Evolutionary conservation across 345 rosid species (phyloP).

Genomic region (Carallia brachiata): DNA sequence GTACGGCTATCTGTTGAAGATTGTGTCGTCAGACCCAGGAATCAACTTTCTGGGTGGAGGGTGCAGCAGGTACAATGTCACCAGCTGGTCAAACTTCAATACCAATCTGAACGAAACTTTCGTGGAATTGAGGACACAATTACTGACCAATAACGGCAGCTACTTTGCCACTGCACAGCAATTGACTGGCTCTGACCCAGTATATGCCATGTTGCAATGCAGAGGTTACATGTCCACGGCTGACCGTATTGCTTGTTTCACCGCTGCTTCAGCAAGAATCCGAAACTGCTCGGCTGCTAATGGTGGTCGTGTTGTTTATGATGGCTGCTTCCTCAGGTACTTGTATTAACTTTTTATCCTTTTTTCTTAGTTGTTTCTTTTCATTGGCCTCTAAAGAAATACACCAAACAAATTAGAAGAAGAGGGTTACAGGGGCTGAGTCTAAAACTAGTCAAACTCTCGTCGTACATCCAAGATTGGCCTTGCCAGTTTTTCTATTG

Average conservation of each 20-base stretch:
- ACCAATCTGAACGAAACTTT: conserved; percentile 34
- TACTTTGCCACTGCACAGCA: conserved; percentile 32
- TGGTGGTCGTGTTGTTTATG: conserved; percentile 47
- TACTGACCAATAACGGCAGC: conserved; percentile 1
- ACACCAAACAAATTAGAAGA: no score
- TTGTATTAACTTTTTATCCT: no score
- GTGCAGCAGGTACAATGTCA: conserved; percentile 41
- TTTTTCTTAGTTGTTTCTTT: no score
- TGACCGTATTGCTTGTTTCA: conserved; percentile 39
- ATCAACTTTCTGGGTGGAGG: conserved; percentile 29
- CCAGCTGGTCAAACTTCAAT: conserved; percentile 21
- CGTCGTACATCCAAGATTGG: no score
- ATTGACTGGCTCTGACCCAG: conserved; percentile 18
- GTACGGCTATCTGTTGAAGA: no score
- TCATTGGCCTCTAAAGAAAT: no score
- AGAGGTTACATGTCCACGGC: conserved; percentile 1
- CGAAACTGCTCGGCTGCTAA: conserved; percentile 39
- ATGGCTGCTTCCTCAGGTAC: conserved; percentile 37
- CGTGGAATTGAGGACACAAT: conserved; percentile 14
- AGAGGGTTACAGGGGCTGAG: no score
- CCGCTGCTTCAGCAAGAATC: conserved; percentile 23
- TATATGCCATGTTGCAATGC: conserved; percentile 41
- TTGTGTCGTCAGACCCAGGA: conserved; percentile 7
- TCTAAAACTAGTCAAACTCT: no score
- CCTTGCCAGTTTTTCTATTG: no score